phyloP scores from a whole-genome alignment of 805 yeast species.

The Candida dajiaensis region DNA sequence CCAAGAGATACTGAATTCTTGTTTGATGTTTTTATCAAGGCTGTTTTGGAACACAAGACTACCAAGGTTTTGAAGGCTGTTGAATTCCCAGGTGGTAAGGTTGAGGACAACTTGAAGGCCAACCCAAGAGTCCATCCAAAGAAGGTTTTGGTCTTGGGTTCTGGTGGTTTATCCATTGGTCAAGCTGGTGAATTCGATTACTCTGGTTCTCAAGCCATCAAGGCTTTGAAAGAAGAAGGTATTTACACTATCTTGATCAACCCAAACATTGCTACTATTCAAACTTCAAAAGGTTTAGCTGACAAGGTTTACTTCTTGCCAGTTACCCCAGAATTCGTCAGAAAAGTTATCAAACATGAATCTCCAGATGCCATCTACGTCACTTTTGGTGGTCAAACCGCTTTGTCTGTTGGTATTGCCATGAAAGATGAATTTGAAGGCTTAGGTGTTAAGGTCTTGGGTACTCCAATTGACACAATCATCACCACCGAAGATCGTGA shows the following conservation, averaged over 20 bases:
- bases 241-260: slow-evolving; percentile 92
- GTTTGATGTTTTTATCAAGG: slow-evolving; percentile 84
- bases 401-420: slow-evolving; percentile 90
- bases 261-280: slow-evolving; percentile 98
- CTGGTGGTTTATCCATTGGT: slow-evolving; percentile 97
- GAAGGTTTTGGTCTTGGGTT: slow-evolving; percentile 91
- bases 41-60: slow-evolving; percentile 60
- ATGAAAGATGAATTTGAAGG: slow-evolving; percentile 92
- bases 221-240: slow-evolving; percentile 96
- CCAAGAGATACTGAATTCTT: slow-evolving; percentile 98
- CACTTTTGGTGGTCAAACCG: slow-evolving; percentile 99
- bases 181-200: slow-evolving; percentile 99
- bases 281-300: slow-evolving; percentile 95
- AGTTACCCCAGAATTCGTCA: slow-evolving; percentile 93
- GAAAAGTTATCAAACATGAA: slow-evolving; percentile 92
- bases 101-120: slow-evolving; percentile 66
- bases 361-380: slow-evolving; percentile 95
- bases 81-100: slow-evolving; percentile 83
- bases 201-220: slow-evolving; percentile 98
- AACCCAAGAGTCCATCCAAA: slow-evolving; percentile 79
- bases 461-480: slow-evolving; percentile 93
- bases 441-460: slow-evolving; percentile 90
- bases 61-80: slow-evolving; percentile 61
- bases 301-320: slow-evolving; percentile 97
- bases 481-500: slow-evolving; percentile 99